Percentiles rank a stretch among this genome's conserved stretches.
Conservation (phyloP, 2,329 filamentous ascomycete genomes). For the Ophiostoma himal-ulmi region DNA sequence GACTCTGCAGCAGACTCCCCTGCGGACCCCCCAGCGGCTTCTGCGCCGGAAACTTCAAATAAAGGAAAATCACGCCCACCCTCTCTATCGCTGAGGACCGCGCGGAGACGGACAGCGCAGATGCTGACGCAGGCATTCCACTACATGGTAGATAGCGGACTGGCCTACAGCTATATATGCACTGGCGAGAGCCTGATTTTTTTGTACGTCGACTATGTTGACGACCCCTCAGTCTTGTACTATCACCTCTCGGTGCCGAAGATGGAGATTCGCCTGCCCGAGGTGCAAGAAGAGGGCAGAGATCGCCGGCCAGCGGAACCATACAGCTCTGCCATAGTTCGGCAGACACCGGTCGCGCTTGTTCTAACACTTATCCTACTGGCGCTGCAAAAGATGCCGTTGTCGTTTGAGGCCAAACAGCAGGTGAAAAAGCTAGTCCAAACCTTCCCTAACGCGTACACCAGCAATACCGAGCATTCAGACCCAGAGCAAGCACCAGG, state of each 20-base stretch:
- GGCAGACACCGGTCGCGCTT: not conserved
- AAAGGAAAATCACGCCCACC: not conserved
- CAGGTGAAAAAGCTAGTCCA: not conserved
- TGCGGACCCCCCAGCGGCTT: too few species aligned
- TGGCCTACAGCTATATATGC: not conserved
- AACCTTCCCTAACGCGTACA: not conserved
- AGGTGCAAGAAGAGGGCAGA: not conserved
- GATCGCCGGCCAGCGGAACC: not conserved
- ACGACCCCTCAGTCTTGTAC: not conserved
- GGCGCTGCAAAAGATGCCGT: not conserved
- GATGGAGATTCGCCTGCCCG: not conserved
- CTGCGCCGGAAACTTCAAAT: not conserved
- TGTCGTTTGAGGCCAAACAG: not conserved
- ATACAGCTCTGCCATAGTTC: not conserved
- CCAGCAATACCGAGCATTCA: not conserved
- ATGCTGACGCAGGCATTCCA: not conserved
- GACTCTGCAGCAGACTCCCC: too few species aligned
- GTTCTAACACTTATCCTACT: not conserved
- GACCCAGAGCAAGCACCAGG: not conserved
- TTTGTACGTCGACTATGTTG: not conserved
- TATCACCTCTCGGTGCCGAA: not conserved
- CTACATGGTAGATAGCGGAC: not conserved
- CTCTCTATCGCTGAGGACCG: not conserved
- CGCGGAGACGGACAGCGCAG: not conserved
- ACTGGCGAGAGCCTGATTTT: not conserved